Conservation (phyloP, 331 rosid species). For the Prunus yedoensis region DNA sequence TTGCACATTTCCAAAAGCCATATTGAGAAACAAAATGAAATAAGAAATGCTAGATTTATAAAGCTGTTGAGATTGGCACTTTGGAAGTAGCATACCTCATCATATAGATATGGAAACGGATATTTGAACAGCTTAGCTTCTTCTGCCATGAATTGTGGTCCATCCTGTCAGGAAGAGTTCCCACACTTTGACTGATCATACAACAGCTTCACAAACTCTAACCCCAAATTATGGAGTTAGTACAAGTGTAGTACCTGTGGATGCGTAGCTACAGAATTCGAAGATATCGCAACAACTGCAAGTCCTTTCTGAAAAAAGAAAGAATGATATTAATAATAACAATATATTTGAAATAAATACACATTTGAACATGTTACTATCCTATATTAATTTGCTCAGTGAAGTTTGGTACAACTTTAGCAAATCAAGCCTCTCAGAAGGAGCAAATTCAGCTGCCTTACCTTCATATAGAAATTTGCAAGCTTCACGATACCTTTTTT, state of each 20-base stretch:
- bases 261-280: conserved; percentile 78
- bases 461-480: conserved; percentile 76
- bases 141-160: conserved; percentile 87
- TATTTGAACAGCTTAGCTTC: conserved; percentile 72
- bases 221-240: conserved; percentile 31
- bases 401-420: not conserved
- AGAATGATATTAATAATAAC: not conserved
- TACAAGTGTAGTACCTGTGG: conserved; percentile 68
- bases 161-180: conserved; percentile 73
- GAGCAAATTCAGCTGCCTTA: conserved; percentile 25
- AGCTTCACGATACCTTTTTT: conserved; percentile 75
- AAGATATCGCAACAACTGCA: conserved; percentile 80
- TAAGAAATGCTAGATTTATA: not conserved
- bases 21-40: not conserved
- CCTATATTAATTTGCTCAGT: not conserved
- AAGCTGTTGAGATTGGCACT: conserved; percentile 9
- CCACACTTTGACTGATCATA: conserved; percentile 41
- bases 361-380: conserved; percentile 6
- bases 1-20: not conserved
- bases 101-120: conserved; percentile 90
- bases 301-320: conserved; percentile 75
- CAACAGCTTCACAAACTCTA: conserved; percentile 35
- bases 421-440: conserved; percentile 20
- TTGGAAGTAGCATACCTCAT: conserved; percentile 53
- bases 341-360: not conserved